A percentile compares a stretch with the other conserved stretches of the same genome.
Conservation (phyloP, 306 rosid genomes). For the Ormosia semicastrata region DNA sequence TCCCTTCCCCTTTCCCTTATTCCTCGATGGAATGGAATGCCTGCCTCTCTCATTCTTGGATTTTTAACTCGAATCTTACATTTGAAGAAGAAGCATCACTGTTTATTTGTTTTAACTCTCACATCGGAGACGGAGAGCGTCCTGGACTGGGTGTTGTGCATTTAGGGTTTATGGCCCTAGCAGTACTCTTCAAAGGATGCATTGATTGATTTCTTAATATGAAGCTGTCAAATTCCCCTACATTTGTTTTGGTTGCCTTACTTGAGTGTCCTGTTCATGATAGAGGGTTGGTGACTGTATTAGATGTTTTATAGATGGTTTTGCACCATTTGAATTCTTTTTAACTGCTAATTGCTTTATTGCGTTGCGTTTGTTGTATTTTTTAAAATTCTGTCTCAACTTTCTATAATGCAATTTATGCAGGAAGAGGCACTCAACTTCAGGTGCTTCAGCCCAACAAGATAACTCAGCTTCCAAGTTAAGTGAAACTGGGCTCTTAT, state of each 20-base stretch:
- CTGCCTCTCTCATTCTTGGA: background rate
- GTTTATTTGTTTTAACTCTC: no score
- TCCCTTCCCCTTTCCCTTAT: background rate
- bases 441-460: constrained; percentile 46
- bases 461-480: constrained; percentile 58
- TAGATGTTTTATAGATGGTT: background rate
- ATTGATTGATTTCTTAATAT: background rate
- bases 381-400: background rate
- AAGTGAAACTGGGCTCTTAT: constrained; percentile 56
- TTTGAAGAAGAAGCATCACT: background rate
- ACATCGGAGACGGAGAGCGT: no score
- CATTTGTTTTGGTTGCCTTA: background rate
- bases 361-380: background rate
- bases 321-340: background rate
- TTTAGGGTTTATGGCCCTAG: background rate
- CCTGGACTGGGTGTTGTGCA: background rate
- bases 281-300: background rate
- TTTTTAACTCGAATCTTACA: background rate
- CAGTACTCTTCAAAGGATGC: background rate
- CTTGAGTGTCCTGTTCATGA: background rate
- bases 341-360: background rate
- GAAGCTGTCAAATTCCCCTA: background rate
- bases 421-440: constrained; percentile 72
- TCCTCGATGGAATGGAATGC: background rate
- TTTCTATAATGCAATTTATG: constrained; percentile 25